Conservation (phyloP, 257 asterid genomes). For the Petrea volubilis region DNA sequence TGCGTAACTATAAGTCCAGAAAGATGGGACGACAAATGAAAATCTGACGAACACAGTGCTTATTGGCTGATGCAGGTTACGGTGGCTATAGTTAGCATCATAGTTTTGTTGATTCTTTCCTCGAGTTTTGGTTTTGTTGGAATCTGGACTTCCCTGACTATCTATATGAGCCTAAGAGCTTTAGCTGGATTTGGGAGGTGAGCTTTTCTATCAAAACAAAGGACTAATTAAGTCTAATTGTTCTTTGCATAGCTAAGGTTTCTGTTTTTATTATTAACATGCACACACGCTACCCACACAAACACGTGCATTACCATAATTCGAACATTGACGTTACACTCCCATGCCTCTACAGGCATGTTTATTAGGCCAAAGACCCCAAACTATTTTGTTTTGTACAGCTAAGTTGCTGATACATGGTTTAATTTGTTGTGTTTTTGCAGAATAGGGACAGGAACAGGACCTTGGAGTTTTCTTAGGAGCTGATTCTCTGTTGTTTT, state of each 20-base stretch:
- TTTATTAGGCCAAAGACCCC: no score
- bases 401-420: background rate
- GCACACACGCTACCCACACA: no score
- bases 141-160: constrained; percentile 63
- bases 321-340: no score
- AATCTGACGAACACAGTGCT: background rate
- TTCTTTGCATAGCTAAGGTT: no score
- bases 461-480: constrained; percentile 71
- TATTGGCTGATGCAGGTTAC: constrained; percentile 41
- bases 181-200: constrained; percentile 79
- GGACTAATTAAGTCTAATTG: no score
- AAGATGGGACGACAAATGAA: background rate
- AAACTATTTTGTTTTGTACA: background rate
- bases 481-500: constrained; percentile 28
- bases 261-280: no score
- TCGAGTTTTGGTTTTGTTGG: constrained; percentile 53
- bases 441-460: constrained; percentile 81
- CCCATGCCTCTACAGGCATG: no score
- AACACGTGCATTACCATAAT: no score
- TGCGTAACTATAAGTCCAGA: background rate
- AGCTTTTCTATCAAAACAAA: no score
- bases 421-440: constrained; percentile 5
- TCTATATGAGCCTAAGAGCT: constrained; percentile 68
- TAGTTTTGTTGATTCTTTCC: constrained; percentile 51
- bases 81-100: constrained; percentile 64